Conservation (phyloP, 2,329 filamentous ascomycete species). For the Lizonia empirigonia region DNA sequence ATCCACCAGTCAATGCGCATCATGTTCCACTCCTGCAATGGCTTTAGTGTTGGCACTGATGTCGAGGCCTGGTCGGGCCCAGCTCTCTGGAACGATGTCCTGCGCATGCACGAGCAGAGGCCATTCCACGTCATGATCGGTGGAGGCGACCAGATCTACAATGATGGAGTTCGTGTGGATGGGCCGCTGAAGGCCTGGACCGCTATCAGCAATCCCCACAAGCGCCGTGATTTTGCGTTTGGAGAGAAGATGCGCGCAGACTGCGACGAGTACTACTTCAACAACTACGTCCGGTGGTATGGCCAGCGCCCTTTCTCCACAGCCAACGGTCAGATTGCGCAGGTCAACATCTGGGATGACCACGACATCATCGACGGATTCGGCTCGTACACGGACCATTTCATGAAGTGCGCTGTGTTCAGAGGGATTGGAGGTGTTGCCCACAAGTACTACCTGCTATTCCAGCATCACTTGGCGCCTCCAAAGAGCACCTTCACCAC, state of each 20-base stretch:
- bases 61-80: constrained; percentile 66
- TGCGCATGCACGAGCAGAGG: constrained; percentile 63
- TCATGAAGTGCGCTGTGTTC: constrained; percentile 70
- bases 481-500: constrained; percentile 86
- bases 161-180: constrained; percentile 78
- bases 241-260: constrained; percentile 65
- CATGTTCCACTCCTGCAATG: constrained; percentile 73
- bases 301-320: constrained; percentile 66
- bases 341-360: constrained; percentile 71
- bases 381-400: constrained; percentile 69
- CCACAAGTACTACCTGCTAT: constrained; percentile 67
- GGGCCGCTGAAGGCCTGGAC: constrained; percentile 77
- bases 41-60: constrained; percentile 70
- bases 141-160: constrained; percentile 86
- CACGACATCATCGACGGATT: constrained; percentile 71
- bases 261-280: constrained; percentile 67
- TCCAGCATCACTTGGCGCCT: constrained; percentile 80
- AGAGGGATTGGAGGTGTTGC: constrained; percentile 66
- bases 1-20: constrained; percentile 69
- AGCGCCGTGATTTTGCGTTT: constrained; percentile 65
- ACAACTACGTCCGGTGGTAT: constrained; percentile 71
- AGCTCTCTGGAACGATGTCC: constrained; percentile 68
- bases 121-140: constrained; percentile 78
- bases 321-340: constrained; percentile 66
- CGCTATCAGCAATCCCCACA: constrained; percentile 64